Base-by-base conservation (phyloP, 768 basidiomycete species). In the Termitomyces sp. region DNA sequence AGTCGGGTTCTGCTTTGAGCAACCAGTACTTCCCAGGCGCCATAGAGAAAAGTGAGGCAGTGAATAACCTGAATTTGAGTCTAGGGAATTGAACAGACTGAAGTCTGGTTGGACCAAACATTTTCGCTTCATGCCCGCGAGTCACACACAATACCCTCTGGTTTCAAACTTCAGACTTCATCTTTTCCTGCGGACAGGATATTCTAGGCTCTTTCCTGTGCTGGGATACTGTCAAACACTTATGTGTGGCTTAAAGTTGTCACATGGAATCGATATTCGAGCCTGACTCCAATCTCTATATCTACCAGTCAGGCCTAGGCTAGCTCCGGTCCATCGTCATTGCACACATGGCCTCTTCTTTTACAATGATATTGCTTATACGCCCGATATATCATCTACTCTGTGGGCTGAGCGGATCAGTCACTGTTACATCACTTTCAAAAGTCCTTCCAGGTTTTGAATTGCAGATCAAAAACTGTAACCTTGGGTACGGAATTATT, bases 1-100 rank as follows among this genome's bases (percentile, higher is more conserved):
- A 82, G 57, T 93, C 86, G 9, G 91, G 91, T 67, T 93, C 91
- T 3, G 91, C 91, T 68, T 93, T 93, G 70, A 91, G 79, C 22
- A 93, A 78, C 88, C 90, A 93, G 53, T 72, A 77, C 51, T 67
- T 72, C 32, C 53, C 40, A 22, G 60, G 28, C 51, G 60, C 66
- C 55, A 60, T 60, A 17, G 30, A 46, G 40, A 10, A 24, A 28
- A 51, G 30, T 14, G 50, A 32, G 15, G 34, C 6, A 22, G 19
- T 34, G 17, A 22, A 21, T 10, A 22, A 19, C 21, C 28, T 52
- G 5, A 19, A 34, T 10, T 12, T 43, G 9, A 43, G 10, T 51
- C 38, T 15, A 9, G 15, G 24, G 12, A n/a, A 28, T 2, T n/a
- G 26, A 28, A n/a, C 24, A n/a, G 8, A 8, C 24, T 45, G 44